Evolutionary conservation across 2,329 filamentous ascomycete species (phyloP).

Genomic region (Paraphoma sp.): DNA sequence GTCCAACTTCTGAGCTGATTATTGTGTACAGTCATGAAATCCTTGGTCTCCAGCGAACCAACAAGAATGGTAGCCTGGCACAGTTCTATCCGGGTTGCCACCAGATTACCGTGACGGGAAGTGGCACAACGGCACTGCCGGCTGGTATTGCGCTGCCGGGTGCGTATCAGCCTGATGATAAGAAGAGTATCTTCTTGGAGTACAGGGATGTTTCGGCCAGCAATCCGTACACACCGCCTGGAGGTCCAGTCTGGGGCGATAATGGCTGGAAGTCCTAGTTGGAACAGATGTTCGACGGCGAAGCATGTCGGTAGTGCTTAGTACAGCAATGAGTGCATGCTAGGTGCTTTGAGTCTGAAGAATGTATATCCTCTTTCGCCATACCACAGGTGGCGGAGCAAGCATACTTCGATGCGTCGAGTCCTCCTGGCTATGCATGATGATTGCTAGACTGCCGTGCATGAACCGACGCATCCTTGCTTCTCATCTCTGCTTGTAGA

Average conservation of each 20-base stretch:
- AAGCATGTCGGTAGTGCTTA: too few species aligned
- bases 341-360: too few species aligned
- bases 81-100: slow-evolving; percentile 14
- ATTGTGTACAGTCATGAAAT: slow-evolving; percentile 12
- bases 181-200: slow-evolving; percentile 12
- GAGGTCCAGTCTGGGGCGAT: slow-evolving; percentile 11
- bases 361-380: too few species aligned
- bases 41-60: slow-evolving; percentile 10
- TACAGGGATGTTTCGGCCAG: slow-evolving; percentile 12
- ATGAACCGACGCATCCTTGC: too few species aligned
- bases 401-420: too few species aligned
- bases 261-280: slow-evolving; percentile 1
- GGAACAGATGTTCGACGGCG: too few species aligned
- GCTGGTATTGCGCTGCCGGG: slow-evolving; percentile 18
- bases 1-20: not conserved
- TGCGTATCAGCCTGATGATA: slow-evolving; percentile 16
- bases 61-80: slow-evolving; percentile 8
- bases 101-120: slow-evolving; percentile 12
- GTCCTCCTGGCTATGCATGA: too few species aligned
- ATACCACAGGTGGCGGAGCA: too few species aligned
- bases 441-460: too few species aligned
- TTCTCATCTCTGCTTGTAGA: too few species aligned
- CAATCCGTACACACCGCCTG: slow-evolving; percentile 11
- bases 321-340: too few species aligned
- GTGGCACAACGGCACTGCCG: slow-evolving; percentile 9